phyloP scores from a whole-genome alignment of 2,329 filamentous ascomycete genomes.

The Cadophora gregata region DNA sequence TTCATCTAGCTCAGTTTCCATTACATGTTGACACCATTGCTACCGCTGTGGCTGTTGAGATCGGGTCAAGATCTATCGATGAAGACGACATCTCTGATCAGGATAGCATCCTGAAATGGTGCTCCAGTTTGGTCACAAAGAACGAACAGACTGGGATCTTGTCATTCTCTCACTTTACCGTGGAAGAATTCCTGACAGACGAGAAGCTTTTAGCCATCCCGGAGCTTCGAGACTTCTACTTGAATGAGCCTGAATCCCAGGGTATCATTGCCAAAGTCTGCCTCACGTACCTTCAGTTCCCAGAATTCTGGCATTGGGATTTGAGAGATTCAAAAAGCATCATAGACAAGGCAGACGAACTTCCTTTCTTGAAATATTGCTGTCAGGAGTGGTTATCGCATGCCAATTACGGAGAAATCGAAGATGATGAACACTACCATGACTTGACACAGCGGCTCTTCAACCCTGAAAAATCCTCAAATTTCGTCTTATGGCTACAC shows the following conservation, averaged over 20 bases:
- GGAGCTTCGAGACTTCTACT: constrained; percentile 14
- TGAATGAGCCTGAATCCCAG: not conserved
- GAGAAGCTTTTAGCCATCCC: constrained; percentile 7
- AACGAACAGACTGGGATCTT: constrained; percentile 21
- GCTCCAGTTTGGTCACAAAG: constrained; percentile 37
- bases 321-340: not conserved
- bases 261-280: constrained; percentile 17
- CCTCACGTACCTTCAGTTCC: constrained; percentile 27
- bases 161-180: constrained; percentile 40
- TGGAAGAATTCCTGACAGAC: constrained; percentile 38
- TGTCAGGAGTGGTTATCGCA: constrained; percentile 10
- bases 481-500: constrained; percentile 21
- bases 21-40: constrained; percentile 9
- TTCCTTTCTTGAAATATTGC: constrained; percentile 17
- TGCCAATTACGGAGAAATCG: not conserved
- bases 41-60: constrained; percentile 20
- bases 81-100: constrained; percentile 30
- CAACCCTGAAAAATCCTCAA: constrained; percentile 18
- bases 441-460: constrained; percentile 12
- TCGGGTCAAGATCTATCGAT: constrained; percentile 34
- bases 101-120: constrained; percentile 33
- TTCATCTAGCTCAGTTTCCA: constrained; percentile 23
- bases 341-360: not conserved
- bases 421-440: not conserved
- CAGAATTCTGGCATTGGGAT: constrained; percentile 16